Evolutionary conservation across 2,329 filamentous ascomycete species (phyloP).

Genomic region (Annulohypoxylon truncatum): DNA sequence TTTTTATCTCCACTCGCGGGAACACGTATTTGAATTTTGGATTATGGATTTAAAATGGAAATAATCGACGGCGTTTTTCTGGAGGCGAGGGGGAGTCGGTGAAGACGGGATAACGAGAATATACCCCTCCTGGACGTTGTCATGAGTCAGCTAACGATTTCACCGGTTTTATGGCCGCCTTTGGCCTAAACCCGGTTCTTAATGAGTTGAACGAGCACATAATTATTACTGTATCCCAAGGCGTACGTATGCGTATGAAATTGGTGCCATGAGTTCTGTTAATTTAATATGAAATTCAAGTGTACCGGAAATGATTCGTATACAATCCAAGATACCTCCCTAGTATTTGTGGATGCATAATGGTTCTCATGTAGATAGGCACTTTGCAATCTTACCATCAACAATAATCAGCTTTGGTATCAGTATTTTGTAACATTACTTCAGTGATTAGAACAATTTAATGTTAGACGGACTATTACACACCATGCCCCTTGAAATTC

Average conservation of each 20-base stretch:
- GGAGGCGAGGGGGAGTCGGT: background rate
- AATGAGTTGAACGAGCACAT: background rate
- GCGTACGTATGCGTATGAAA: background rate
- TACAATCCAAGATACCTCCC: too few relatives aligned
- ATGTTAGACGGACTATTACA: background rate
- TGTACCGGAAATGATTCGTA: too few relatives aligned
- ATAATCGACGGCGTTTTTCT: background rate
- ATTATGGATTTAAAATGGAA: background rate
- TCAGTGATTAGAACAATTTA: constrained; percentile 14
- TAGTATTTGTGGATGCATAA: too few relatives aligned
- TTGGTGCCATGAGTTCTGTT: background rate
- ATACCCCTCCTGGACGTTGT: constrained; percentile 15
- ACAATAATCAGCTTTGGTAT: background rate
- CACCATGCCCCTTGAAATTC: background rate
- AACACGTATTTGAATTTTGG: background rate
- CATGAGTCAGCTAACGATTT: background rate
- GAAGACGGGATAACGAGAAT: constrained; percentile 14
- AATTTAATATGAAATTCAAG: background rate
- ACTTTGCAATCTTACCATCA: background rate
- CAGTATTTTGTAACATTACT: background rate
- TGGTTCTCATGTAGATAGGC: background rate
- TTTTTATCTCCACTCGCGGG: background rate
- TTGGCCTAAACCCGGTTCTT: background rate
- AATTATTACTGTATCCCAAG: background rate
- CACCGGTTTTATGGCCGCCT: background rate